Conservation (phyloP, 768 basidiomycete genomes). For the Plicaturopsis crispa region DNA sequence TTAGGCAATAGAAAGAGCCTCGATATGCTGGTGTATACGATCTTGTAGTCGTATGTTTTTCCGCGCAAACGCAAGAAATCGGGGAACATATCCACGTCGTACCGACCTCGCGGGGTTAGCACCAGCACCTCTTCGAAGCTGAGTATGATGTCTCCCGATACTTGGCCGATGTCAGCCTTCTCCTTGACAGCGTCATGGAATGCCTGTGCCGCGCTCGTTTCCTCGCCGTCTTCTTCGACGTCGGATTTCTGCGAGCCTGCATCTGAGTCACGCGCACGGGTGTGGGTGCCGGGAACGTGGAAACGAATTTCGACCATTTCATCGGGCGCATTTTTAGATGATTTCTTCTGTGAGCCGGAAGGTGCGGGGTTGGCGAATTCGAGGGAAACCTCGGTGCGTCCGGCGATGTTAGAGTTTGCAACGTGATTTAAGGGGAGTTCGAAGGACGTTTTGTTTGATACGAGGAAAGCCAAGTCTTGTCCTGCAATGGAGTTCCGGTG, state of each 20-base stretch:
- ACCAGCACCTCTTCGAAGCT: conserved; percentile 95
- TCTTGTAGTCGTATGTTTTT: conserved; percentile 99
- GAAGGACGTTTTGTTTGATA: conserved; percentile 83
- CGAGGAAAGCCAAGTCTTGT: conserved; percentile 84
- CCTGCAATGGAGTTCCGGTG: conserved; percentile 36
- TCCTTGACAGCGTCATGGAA: conserved; percentile 97
- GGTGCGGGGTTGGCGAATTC: conserved; percentile 66
- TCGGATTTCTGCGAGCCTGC: conserved; percentile 70
- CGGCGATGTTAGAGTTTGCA: conserved; percentile 96
- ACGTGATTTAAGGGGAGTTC: conserved; percentile 82
- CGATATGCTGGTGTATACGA: conserved; percentile 82
- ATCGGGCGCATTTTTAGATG: conserved; percentile 43
- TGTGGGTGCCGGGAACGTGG: conserved; percentile 80
- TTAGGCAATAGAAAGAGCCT: conserved; percentile 90
- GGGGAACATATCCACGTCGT: conserved; percentile 97
- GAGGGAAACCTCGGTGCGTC: conserved; percentile 97
- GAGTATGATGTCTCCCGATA: conserved; percentile 84
- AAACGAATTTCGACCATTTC: conserved; percentile 96
- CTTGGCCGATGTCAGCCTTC: conserved; percentile 89
- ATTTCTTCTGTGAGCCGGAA: conserved; percentile 35
- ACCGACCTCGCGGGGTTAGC: conserved; percentile 91
- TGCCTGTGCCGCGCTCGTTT: conserved; percentile 87
- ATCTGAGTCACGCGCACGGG: conserved; percentile 58
- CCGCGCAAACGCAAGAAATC: conserved; percentile 93
- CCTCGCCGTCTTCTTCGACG: conserved; percentile 65